Conservation (phyloP, 768 basidiomycete species). For the Mycena indigotica region DNA sequence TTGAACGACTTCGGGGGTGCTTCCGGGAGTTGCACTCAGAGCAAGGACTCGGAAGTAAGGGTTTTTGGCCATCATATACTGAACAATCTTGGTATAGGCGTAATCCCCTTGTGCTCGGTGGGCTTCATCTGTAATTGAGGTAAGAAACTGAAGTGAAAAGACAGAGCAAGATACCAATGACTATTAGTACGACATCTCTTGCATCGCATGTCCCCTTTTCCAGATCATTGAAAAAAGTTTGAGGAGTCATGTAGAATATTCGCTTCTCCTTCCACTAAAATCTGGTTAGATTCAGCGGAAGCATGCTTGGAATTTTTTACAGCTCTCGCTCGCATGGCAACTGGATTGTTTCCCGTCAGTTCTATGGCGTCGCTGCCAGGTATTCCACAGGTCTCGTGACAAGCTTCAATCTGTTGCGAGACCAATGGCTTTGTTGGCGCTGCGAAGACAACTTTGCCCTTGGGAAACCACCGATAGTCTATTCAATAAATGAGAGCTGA, state of each 20-base stretch:
- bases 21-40: slow-evolving; percentile 92
- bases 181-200: slow-evolving; percentile 79
- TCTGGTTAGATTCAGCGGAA: slow-evolving; percentile 14
- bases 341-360: slow-evolving; percentile 76
- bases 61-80: slow-evolving; percentile 91
- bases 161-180: slow-evolving; percentile 63
- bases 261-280: slow-evolving; percentile 78
- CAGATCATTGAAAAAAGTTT: slow-evolving; percentile 90
- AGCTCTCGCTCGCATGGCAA: slow-evolving; percentile 54
- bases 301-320: slow-evolving; percentile 44
- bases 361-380: slow-evolving; percentile 84
- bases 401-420: slow-evolving; percentile 91
- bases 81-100: slow-evolving; percentile 86
- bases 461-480: slow-evolving; percentile 93
- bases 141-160: neutral
- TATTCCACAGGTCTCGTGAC: slow-evolving; percentile 91
- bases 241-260: slow-evolving; percentile 95
- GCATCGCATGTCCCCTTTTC: slow-evolving; percentile 72
- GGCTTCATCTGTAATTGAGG: slow-evolving; percentile 74
- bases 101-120: slow-evolving; percentile 94
- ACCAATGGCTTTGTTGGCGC: slow-evolving; percentile 97
- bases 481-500: neutral
- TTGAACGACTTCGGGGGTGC: slow-evolving; percentile 86
- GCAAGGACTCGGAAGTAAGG: slow-evolving; percentile 92
- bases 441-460: slow-evolving; percentile 90